Base-by-base conservation (phyloP, 179 eudicot species). In the Monotropa hypopitys region DNA sequence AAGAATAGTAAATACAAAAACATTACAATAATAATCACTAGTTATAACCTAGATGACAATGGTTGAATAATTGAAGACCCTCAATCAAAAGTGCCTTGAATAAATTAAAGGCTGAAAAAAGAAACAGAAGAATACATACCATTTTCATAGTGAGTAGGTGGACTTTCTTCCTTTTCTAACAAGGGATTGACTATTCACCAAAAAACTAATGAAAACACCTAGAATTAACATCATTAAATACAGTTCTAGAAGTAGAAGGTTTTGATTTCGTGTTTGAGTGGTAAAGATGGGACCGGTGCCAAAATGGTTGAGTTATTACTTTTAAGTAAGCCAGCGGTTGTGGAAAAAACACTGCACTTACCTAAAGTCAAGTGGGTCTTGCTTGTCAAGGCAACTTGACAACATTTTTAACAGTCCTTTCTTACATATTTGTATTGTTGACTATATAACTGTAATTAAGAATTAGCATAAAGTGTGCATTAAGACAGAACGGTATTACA, bases 121-220 rank as follows among this genome's bases (percentile, higher is more conserved):
- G 3, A 50, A 73, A 68, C 51, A 32, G n/a, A 42, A 33, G 35
- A 68, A 42, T 66, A 56, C 53, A 2, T 26, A 53, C n/a, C n/a
- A n/a, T 66, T 73, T 77, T 65, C 71, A 18, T 47, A 46, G 71
- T 54, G 84, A 82, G 76, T 79, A 78, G 84, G 79, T 82, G 79
- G 79, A 79, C 35, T 70, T 75, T 5, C 63, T 70, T 70, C 70
- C 81, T 82, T 82, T 79, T 79, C 84, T 49, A 49, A 82, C 84
- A 82, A 82, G 84, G 46, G 62, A 70, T 79, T 79, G 81, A 79
- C 81, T 61, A 78, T 59, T 11, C 11, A 47, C 51, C 7, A 15
- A 45, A 26, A 49, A 30, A 28, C 53, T 33, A 74, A 74, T 80
- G 76, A 63, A 71, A 63, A 40, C 71, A 20, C 65, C 7, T 18